phyloP scores from a whole-genome alignment of 352 stramenopile genomes.

The Phytophthora uliginosa region DNA sequence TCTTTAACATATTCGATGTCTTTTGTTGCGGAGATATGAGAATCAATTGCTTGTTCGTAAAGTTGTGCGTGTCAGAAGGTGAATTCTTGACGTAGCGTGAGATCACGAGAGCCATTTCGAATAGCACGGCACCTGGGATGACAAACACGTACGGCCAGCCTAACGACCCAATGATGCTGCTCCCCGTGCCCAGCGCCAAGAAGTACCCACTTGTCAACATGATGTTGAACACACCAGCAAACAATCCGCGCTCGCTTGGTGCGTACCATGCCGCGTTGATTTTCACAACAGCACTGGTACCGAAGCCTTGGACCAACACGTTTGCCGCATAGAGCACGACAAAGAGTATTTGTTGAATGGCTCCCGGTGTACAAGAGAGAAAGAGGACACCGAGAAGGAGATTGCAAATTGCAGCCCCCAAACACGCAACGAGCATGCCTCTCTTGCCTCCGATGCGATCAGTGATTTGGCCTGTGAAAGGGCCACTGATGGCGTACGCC shows the following conservation, averaged over 20 bases:
- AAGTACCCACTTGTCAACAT: slow-evolving; percentile 78
- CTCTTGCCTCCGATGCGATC: slow-evolving; percentile 69
- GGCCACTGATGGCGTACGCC: slow-evolving; percentile 63
- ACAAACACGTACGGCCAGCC: slow-evolving; percentile 70
- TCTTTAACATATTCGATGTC: not conserved
- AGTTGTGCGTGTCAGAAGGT: slow-evolving; percentile 43
- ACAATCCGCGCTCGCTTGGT: slow-evolving; percentile 62
- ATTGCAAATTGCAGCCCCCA: slow-evolving; percentile 66
- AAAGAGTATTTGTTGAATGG: slow-evolving; percentile 51
- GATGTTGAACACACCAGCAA: slow-evolving; percentile 80
- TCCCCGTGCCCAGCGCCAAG: slow-evolving; percentile 59
- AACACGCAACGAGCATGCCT: slow-evolving; percentile 67
- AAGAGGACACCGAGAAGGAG: slow-evolving; percentile 60
- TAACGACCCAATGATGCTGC: slow-evolving; percentile 58
- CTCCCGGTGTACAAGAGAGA: slow-evolving; percentile 34
- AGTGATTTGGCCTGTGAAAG: slow-evolving; percentile 70
- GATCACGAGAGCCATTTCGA: slow-evolving; percentile 59
- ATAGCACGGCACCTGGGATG: slow-evolving; percentile 50
- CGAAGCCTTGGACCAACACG: slow-evolving; percentile 72
- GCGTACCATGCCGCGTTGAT: slow-evolving; percentile 78
- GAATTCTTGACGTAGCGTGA: slow-evolving; percentile 62
- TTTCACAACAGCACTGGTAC: slow-evolving; percentile 76
- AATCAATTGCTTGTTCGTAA: slow-evolving; percentile 1
- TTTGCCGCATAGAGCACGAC: slow-evolving; percentile 66
- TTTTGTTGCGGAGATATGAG: not conserved